Conservation (phyloP, 2,329 filamentous ascomycete genomes). For the Byssochlamys sp. region DNA sequence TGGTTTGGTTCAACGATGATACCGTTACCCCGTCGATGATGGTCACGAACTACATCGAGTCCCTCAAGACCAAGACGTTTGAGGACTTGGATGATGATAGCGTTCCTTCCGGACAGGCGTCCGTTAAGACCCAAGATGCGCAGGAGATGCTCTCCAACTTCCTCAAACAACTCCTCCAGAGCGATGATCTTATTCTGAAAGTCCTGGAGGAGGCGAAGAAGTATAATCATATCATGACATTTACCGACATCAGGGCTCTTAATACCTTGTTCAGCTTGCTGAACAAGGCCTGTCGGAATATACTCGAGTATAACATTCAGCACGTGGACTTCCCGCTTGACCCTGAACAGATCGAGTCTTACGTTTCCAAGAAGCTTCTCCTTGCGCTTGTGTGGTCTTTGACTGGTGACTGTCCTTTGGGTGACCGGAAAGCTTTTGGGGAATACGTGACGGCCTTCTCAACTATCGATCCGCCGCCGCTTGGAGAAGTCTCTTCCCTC, state of each 20-base stretch:
- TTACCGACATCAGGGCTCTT: constrained; percentile 78
- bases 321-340: constrained; percentile 91
- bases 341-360: constrained; percentile 77
- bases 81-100: constrained; percentile 93
- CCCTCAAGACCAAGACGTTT: constrained; percentile 71
- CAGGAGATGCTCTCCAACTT: constrained; percentile 73
- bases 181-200: constrained; percentile 70
- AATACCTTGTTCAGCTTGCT: constrained; percentile 90
- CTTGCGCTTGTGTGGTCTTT: constrained; percentile 90
- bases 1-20: constrained; percentile 99
- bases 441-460: constrained; percentile 73
- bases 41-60: constrained; percentile 80
- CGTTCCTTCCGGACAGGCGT: constrained; percentile 62
- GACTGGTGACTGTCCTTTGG: constrained; percentile 83
- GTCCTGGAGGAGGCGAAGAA: constrained; percentile 64
- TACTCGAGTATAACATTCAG: constrained; percentile 91
- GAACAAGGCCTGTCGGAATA: constrained; percentile 83
- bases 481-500: constrained; percentile 69
- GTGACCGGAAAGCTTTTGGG: constrained; percentile 79
- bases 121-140: constrained; percentile 66
- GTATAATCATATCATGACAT: constrained; percentile 97
- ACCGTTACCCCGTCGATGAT: constrained; percentile 90
- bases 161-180: constrained; percentile 63
- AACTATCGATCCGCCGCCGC: constrained; percentile 71
- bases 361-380: constrained; percentile 85